Percentiles rank a stretch among this genome's conserved stretches.
Evolutionary conservation across 2,329 filamentous ascomycete genomes (phyloP).

Genomic region (Trichoderma lentiforme): DNA sequence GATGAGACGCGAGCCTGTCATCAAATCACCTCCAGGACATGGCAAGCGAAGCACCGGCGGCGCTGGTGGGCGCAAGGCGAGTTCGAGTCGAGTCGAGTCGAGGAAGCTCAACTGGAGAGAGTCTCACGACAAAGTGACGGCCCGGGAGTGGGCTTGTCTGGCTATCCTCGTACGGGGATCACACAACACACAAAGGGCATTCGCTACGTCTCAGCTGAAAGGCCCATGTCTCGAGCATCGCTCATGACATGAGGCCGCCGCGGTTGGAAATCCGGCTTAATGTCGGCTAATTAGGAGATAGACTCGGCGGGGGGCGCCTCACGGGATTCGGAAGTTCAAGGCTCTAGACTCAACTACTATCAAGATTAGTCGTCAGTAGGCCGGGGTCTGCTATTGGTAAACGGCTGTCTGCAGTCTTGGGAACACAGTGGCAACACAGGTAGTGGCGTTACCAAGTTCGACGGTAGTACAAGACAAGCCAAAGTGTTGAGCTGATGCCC

Average conservation of each 20-base stretch:
- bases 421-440: no score
- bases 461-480: not conserved
- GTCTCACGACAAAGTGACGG: not conserved
- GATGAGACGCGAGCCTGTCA: slow-evolving; percentile 14
- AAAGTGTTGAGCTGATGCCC: not conserved
- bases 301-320: not conserved
- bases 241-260: not conserved
- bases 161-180: not conserved
- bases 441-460: not conserved
- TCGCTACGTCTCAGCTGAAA: not conserved
- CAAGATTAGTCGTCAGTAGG: not conserved
- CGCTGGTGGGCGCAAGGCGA: not conserved
- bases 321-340: not conserved
- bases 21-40: not conserved
- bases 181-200: not conserved
- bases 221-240: not conserved
- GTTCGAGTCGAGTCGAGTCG: not conserved
- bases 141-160: not conserved
- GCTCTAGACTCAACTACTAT: not conserved
- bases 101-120: not conserved
- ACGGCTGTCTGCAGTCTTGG: no score
- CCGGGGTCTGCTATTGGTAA: no score
- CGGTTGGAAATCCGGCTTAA: slow-evolving; percentile 15
- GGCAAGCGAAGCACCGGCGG: not conserved
- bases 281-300: slow-evolving; percentile 5